These are phyloP conservation scores for Lachnellula hyalina DNA, from an alignment of 2,329 filamentous ascomycete genomes.

Conservation along the genomic window DNA sequence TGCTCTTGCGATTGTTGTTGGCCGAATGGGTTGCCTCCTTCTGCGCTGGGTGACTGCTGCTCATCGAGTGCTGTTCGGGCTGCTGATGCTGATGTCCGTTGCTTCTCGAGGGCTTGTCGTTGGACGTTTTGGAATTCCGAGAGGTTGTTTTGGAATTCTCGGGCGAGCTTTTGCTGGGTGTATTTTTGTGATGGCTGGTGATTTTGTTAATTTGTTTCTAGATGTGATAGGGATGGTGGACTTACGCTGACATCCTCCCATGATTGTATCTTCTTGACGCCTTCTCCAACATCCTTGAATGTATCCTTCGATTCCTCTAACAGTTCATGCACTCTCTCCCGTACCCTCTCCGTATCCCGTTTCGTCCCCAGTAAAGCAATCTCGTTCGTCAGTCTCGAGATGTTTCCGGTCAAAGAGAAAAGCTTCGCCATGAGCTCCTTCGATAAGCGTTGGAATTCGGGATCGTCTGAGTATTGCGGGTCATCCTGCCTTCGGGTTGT, in stretches of 20 bases:
- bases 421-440: constrained; percentile 81
- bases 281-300: constrained; percentile 90
- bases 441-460: constrained; percentile 80
- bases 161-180: constrained; percentile 89
- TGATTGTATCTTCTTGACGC: constrained; percentile 83
- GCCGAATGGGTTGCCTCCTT: constrained; percentile 34
- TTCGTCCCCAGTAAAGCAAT: constrained; percentile 81
- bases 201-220: constrained; percentile 6
- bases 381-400: constrained; percentile 78
- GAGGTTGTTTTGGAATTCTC: constrained; percentile 84
- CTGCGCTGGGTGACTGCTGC: constrained; percentile 36
- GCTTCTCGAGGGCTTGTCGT: constrained; percentile 83
- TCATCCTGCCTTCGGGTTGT: constrained; percentile 64
- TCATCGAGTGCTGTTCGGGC: constrained; percentile 75
- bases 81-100: constrained; percentile 78
- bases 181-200: constrained; percentile 86
- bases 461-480: constrained; percentile 79
- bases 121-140: constrained; percentile 92
- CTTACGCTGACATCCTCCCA: constrained; percentile 80
- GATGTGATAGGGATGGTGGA: constrained; percentile 12
- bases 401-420: constrained; percentile 83
- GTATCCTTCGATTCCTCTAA: constrained; percentile 80
- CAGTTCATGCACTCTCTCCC: constrained; percentile 82
- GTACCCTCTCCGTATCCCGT: constrained; percentile 83
- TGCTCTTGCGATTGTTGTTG: constrained; percentile 68